Evolutionary conservation across 108 stramenopile genomes (phyloP), one percentile per base, ranked within the genome.

Genomic region (Cyclotella atomus): DNA sequence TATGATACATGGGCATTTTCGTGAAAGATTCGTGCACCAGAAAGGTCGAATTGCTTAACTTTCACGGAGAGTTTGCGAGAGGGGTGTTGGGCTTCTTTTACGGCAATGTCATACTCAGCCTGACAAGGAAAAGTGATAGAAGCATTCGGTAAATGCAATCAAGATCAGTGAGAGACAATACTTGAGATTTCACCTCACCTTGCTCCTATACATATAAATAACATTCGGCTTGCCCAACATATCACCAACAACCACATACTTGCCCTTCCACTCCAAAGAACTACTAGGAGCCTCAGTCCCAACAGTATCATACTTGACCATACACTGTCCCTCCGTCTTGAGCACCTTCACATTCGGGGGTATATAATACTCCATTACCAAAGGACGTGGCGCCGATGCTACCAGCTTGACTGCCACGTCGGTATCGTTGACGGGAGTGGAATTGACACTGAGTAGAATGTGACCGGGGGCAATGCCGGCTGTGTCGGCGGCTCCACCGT

Each of bases 231-330:
- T 65, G 0, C 71, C 55, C 46, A 77, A 41, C 2, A 82, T 82
- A 5, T 71, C 81, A 16, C 81, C 81, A 17, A 82, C 76, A 16
- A 77, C 76, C 15, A 82, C 81, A 68, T 54, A 77, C 59, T 82
- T 82, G 21, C 30, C 57, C 76, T 82, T 82, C 81, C 81, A 82
- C 24, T 82, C 81, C 27, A 43, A 20, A 1, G 21, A 3, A 57
- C 16, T 61, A 2, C 2, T 43, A 0, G 81, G 81, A 21, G 71
- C 65, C 12, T 68, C 68, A 44, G 59, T 45, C 35, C 63, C 71
- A 44, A 33, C 61, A 15, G 59, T 77, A 46, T 82, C 65, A 35
- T 82, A 82, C 49, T 77, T 63, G 46, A 82, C 81, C 76, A 59
- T 71, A 33, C 60, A 45, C 29, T 47, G 29, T 12, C 76, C 71